phyloP scores from a whole-genome alignment of 768 basidiomycete genomes.

The Clitopilus passeckerianus region DNA sequence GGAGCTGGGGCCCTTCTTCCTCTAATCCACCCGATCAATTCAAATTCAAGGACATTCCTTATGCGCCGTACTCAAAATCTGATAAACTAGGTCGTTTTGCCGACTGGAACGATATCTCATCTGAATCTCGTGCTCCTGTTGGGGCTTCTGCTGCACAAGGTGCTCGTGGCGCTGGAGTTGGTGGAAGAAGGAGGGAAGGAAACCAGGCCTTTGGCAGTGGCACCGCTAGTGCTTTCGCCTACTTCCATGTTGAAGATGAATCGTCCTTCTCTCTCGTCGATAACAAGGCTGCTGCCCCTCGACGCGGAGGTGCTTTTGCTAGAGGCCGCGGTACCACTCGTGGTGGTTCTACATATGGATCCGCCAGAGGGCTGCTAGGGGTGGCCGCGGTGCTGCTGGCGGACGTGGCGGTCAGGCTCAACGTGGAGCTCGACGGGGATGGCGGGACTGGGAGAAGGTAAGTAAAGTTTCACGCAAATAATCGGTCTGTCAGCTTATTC shows the following conservation, averaged over 20 bases:
- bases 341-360: slow-evolving; percentile 34
- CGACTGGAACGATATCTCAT: slow-evolving; percentile 87
- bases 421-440: slow-evolving; percentile 66
- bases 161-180: slow-evolving; percentile 43
- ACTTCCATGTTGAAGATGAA: slow-evolving; percentile 98
- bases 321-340: slow-evolving; percentile 54
- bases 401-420: slow-evolving; percentile 36
- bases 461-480: slow-evolving; percentile 6
- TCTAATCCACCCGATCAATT: slow-evolving; percentile 83
- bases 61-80: slow-evolving; percentile 97
- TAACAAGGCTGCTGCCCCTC: slow-evolving; percentile 67
- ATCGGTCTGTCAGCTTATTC: not conserved
- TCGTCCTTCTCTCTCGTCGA: slow-evolving; percentile 95
- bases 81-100: slow-evolving; percentile 98
- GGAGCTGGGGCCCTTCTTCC: slow-evolving; percentile 87
- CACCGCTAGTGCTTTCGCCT: slow-evolving; percentile 87
- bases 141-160: slow-evolving; percentile 43
- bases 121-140: slow-evolving; percentile 50
- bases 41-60: slow-evolving; percentile 98
- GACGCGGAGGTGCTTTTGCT: slow-evolving; percentile 62
- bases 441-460: slow-evolving; percentile 96
- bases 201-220: slow-evolving; percentile 87
- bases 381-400: slow-evolving; percentile 41
- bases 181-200: slow-evolving; percentile 67
- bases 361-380: slow-evolving; percentile 39